Percentiles rank a stretch among this genome's conserved stretches.
Evolutionary conservation across 169 alveolate genomes (phyloP).

Genomic region (Plasmodium coatneyi): DNA sequence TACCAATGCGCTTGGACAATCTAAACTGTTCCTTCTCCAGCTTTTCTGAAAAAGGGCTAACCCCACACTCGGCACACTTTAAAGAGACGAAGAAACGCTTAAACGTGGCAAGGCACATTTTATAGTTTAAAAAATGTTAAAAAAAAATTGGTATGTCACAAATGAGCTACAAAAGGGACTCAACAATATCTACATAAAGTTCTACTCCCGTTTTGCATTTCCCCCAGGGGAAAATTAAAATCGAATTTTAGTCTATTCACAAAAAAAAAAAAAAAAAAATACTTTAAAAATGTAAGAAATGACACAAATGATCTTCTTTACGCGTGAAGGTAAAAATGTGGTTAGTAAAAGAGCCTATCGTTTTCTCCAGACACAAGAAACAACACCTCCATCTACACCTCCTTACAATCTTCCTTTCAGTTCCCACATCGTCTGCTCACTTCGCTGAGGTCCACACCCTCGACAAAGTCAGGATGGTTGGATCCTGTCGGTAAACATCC

Average conservation of each 20-base stretch:
- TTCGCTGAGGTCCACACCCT: constrained; percentile 80
- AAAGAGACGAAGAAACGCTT: neutral
- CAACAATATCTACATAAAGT: neutral
- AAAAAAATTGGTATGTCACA: neutral
- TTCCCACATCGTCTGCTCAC: neutral
- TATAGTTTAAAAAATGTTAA: neutral
- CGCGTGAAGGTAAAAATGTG: neutral
- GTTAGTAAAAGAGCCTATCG: neutral
- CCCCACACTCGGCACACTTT: neutral
- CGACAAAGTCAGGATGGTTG: constrained; percentile 80
- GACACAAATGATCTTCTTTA: neutral
- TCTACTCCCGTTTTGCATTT: neutral
- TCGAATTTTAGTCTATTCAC: neutral
- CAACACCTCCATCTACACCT: neutral
- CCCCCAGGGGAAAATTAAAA: neutral
- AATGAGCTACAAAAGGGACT: neutral
- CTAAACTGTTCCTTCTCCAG: neutral
- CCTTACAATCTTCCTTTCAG: neutral
- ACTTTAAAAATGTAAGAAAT: neutral
- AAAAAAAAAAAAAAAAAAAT: neutral
- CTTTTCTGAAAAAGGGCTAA: neutral
- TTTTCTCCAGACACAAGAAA: neutral
- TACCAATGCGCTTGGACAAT: neutral
- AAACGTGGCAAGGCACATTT: neutral
- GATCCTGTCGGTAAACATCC: constrained; percentile 75